phyloP scores from a whole-genome alignment of 371 early-diverging fungal genomes.

The Apophysomyces trapeziformis region DNA sequence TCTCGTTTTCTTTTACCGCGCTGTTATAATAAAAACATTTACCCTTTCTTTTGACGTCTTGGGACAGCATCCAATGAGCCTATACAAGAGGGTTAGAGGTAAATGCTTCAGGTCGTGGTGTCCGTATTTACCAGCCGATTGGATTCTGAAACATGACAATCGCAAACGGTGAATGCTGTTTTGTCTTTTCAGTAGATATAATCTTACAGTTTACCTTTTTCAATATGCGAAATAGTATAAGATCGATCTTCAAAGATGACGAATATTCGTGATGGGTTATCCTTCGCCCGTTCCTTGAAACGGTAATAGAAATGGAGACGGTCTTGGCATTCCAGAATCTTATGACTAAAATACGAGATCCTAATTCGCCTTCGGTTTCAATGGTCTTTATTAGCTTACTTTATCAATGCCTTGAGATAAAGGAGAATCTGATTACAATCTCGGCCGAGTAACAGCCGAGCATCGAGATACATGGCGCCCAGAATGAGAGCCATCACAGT shows the following conservation, averaged over 20 bases:
- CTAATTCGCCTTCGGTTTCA: too few species aligned
- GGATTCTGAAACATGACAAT: conserved; percentile 18
- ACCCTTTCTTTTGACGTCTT: conserved; percentile 29
- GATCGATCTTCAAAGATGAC: conserved; percentile 35
- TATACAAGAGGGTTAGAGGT: background rate
- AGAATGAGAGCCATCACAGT: background rate
- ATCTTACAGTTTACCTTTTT: conserved; percentile 29
- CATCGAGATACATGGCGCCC: conserved; percentile 19
- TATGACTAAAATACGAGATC: background rate
- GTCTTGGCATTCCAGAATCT: background rate
- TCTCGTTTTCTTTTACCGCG: background rate
- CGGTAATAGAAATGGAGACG: conserved; percentile 32
- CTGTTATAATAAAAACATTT: background rate
- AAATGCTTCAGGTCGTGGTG: too few species aligned
- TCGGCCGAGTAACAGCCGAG: conserved; percentile 1
- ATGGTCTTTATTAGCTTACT: too few species aligned
- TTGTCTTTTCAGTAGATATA: conserved; percentile 5
- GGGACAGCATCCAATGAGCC: conserved; percentile 30
- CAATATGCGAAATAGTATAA: conserved; percentile 30
- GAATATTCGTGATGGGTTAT: conserved; percentile 22
- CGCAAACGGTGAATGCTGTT: background rate
- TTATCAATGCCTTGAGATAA: too few species aligned
- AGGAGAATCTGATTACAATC: background rate
- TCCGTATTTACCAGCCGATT: conserved; percentile 20
- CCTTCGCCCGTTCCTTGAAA: conserved; percentile 30